Evolutionary conservation across 139 green algal genomes (phyloP).

Genomic region (Chlamydomonas sp.): DNA sequence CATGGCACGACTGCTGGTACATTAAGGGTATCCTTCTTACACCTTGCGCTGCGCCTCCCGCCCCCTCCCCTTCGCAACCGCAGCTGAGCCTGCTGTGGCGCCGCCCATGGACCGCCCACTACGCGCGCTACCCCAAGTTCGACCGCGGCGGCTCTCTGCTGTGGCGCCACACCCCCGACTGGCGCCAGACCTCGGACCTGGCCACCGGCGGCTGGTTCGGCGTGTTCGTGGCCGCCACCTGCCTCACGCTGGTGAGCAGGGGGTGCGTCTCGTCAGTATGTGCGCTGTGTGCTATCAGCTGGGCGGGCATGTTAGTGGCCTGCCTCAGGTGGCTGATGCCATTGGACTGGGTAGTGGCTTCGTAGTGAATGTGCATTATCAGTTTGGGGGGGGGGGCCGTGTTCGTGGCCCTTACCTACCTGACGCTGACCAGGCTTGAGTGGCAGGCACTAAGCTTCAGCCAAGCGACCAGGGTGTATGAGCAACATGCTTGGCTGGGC

Average conservation of each 20-base stretch:
- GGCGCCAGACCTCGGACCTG: constrained; percentile 36
- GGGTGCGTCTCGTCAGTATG: not conserved
- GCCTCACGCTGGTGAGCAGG: constrained; percentile 39
- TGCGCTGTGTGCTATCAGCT: not conserved
- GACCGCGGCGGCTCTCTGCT: constrained; percentile 44
- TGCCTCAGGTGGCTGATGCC: not conserved
- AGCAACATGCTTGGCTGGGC: no score
- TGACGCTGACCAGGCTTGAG: no score
- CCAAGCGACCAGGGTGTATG: no score
- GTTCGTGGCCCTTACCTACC: no score
- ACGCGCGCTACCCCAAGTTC: constrained; percentile 56
- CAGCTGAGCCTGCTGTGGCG: constrained; percentile 43
- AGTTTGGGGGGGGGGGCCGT: not conserved
- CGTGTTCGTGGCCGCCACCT: constrained; percentile 1
- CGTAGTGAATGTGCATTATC: not conserved
- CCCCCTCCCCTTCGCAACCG: not conserved
- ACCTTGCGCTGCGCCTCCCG: not conserved
- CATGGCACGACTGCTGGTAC: not conserved
- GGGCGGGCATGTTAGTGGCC: not conserved
- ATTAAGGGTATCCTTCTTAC: not conserved
- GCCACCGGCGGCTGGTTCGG: constrained; percentile 36
- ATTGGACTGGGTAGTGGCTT: not conserved
- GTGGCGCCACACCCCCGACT: constrained; percentile 22
- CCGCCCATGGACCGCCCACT: constrained; percentile 50
- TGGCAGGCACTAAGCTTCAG: no score